Conservation (phyloP, 179 eudicot genomes). For the Silene coronaria region DNA sequence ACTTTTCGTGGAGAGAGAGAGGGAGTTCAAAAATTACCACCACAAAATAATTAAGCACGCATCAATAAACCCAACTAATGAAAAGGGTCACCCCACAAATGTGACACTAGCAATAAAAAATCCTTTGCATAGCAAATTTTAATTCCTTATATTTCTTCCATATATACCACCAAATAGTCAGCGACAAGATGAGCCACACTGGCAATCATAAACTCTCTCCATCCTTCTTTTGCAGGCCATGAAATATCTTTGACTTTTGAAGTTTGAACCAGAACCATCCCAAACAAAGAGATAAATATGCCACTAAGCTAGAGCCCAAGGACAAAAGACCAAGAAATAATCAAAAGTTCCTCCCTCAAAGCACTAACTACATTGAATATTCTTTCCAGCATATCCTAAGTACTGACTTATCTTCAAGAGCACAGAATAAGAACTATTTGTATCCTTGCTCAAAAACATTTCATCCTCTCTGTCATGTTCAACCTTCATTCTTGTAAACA, state of each 20-base stretch:
- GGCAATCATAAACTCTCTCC: neutral
- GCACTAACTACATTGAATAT: neutral
- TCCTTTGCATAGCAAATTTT: neutral
- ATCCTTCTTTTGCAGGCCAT: neutral
- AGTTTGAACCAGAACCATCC: neutral
- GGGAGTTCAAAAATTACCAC: neutral
- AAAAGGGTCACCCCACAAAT: neutral
- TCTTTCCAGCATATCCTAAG: neutral
- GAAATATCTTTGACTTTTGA: neutral
- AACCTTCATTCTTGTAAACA: neutral
- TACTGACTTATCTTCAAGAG: neutral
- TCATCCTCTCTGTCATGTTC: neutral
- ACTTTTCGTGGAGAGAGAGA: neutral
- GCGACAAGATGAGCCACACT: neutral
- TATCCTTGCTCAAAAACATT: neutral
- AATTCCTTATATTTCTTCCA: neutral
- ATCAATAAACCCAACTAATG: neutral
- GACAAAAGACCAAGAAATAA: neutral
- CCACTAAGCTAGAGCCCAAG: neutral
- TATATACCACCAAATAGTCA: neutral
- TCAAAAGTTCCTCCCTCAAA: neutral
- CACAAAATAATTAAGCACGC: constrained; percentile 1
- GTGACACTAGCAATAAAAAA: neutral
- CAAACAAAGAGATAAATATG: neutral
- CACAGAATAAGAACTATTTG: neutral